Evolutionary conservation across 495 filamentous ascomycete species (phyloP), one percentile per base, ranked within the genome.

Genomic region (Xylaria nigripes): DNA sequence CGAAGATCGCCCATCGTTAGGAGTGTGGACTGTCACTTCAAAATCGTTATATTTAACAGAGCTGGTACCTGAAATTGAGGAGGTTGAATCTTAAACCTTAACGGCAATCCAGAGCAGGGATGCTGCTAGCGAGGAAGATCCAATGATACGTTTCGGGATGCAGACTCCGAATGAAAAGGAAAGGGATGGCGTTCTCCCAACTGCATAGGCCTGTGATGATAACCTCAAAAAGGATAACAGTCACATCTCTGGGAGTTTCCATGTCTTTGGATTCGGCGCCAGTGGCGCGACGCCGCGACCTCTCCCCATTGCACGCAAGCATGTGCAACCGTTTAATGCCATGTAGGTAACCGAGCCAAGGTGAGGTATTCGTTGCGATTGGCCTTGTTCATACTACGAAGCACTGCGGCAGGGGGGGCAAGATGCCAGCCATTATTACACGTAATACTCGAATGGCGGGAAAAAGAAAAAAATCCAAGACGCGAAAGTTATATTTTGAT

Each of bases 231-330:
- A 10, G 12, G 13, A 34, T 6, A 34, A 8, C 13, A 2, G 13
- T 15, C 6, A 6, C 12, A 34, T 36, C 29, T 34, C 7, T 25
- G 23, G 48, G 18, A 3, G 13, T 16, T 45, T 41, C 41, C 40
- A 18, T 24, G 40, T 44, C 49, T 51, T 22, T 44, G 16, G 40
- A 7, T 16, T 15, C 27, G 22, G 40, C 41, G 41, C 29, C 43
- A 9, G 51, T 54, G 51, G 42, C 32, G 51, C 15, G n/a, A n/a
- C n/a, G n/a, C n/a, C n/a, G n/a, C 38, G 22, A 54, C 40, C 18
- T 10, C 27, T 21, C 42, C 38, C 21, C 15, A 19, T 40, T 32
- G 44, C 32, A 34, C 29, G 44, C 30, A 18, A 54, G 51, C 22
- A 27, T 54, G 12, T 54, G 23, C 42, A 18, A 25, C 16, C 34